Evolutionary conservation across 2,329 filamentous ascomycete species (phyloP), one percentile per base, ranked within the genome.

Genomic region (Dendrostoma leiphaemia): DNA sequence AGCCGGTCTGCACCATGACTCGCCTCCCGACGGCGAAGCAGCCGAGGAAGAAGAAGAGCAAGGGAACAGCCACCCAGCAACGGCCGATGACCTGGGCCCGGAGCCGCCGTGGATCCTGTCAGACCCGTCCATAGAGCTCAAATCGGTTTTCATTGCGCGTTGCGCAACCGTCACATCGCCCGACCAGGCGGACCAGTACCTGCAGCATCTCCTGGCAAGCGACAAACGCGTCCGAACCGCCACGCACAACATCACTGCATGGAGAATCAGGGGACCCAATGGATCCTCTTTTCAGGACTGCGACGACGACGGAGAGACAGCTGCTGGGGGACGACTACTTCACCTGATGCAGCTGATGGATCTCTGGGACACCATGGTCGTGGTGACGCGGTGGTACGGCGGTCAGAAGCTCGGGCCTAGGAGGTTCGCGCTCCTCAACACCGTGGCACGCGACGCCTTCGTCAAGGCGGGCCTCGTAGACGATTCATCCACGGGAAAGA

Each of bases 271-370:
- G 28, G 83, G 82, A 0, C 79, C 75, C 53, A 74, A 71, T 59
- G 74, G 76, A 4, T 80, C 79, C 48, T 74, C 75, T 26, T 91
- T 86, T 62, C 92, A 97, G 69, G 94, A 99, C 71, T 97, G 88
- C 66, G 90, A 99, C 64, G 94, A 99, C 64, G 94, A 99, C 68
- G 94, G 94, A 2, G 94, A 99, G 78, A 89, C 89, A 24, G 94
- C 94, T 6, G 94, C 94, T 0, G 94, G 94, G 1, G 86, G 88
- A 0, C 80, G 94, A 38, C 71, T 99, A 65, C 72, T 97, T 57
- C 91, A 96, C 73, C 75, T 99, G 28, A 88, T 99, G 85, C 91
- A 97, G 74, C 73, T 96, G 58, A 97, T 97, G 90, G 90, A 92
- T 65, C 79, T 95, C 10, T 97, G 92, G 91, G 84, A 95, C 69